Percentiles rank a stretch among this genome's conserved stretches.
phyloP scores from a whole-genome alignment of 192 early-diverging fungal genomes.

The Thoreauomyces humboldtii region DNA sequence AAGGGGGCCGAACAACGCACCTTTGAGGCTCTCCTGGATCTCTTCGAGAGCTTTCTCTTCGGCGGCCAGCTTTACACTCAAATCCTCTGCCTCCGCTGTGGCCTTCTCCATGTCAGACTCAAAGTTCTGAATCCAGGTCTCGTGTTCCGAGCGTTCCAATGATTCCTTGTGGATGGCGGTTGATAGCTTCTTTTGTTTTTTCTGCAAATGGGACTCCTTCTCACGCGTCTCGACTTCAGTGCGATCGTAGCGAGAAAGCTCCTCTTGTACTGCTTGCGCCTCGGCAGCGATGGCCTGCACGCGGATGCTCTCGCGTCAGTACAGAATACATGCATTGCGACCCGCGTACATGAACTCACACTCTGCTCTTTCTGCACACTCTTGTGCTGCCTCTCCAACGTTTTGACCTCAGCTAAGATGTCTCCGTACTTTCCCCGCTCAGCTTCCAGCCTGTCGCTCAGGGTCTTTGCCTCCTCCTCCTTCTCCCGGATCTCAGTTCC shows the following conservation, averaged over 20 bases:
- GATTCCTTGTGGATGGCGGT: constrained; percentile 65
- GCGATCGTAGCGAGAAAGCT: constrained; percentile 55
- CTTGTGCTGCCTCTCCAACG: constrained; percentile 60
- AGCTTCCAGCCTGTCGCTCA: constrained; percentile 53
- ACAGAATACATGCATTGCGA: not conserved
- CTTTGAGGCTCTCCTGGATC: constrained; percentile 75
- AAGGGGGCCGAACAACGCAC: too few species aligned
- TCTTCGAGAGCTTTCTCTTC: constrained; percentile 75
- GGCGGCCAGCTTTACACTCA: constrained; percentile 58
- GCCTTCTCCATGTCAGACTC: constrained; percentile 61
- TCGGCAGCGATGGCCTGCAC: constrained; percentile 52
- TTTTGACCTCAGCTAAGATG: constrained; percentile 61
- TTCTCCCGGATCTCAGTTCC: constrained; percentile 46
- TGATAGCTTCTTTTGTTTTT: constrained; percentile 74
- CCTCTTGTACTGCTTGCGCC: constrained; percentile 51
- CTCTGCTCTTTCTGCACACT: constrained; percentile 53
- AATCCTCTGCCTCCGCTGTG: constrained; percentile 54
- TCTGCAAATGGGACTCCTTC: constrained; percentile 75
- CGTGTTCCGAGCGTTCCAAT: constrained; percentile 56
- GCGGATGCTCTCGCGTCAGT: too few species aligned
- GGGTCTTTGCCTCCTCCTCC: constrained; percentile 46
- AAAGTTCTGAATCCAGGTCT: constrained; percentile 67
- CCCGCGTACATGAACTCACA: constrained; percentile 47
- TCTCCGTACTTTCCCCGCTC: constrained; percentile 61
- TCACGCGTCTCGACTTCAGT: constrained; percentile 82